Evolutionary conservation across 768 basidiomycete species (phyloP).

Genomic region (Porphyrellus cyaneotinctus): DNA sequence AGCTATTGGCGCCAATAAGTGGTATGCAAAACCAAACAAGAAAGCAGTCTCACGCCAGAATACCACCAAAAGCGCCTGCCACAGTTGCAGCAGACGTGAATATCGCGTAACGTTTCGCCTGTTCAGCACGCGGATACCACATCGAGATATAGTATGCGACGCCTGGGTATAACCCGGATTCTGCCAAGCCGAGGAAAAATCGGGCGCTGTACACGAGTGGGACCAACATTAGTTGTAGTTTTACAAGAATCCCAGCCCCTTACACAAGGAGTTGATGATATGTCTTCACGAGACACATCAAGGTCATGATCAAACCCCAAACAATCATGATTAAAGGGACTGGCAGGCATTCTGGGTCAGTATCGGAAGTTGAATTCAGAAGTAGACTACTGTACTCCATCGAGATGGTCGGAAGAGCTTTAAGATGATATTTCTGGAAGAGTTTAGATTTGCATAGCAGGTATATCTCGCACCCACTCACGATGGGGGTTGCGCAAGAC

Average conservation of each 20-base stretch:
- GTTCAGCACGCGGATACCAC: conserved; percentile 58
- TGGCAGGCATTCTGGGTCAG: conserved; percentile 16
- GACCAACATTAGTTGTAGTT: conserved; percentile 1
- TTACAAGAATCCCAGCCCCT: conserved; percentile 4
- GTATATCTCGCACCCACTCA: conserved; percentile 15
- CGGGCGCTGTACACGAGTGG: conserved; percentile 26
- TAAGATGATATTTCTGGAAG: conserved; percentile 34
- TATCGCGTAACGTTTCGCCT: conserved; percentile 50
- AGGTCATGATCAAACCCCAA: conserved; percentile 36
- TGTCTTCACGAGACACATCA: conserved; percentile 37
- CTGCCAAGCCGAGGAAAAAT: conserved; percentile 43
- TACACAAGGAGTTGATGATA: conserved; percentile 29
- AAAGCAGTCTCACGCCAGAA: conserved; percentile 39
- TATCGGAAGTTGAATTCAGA: background rate
- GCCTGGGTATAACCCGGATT: conserved; percentile 42
- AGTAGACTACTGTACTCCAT: conserved; percentile 25
- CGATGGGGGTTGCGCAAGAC: conserved; percentile 38
- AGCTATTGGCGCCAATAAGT: conserved; percentile 26
- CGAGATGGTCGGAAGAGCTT: conserved; percentile 32
- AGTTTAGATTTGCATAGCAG: background rate
- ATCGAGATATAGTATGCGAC: conserved; percentile 43
- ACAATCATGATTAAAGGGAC: conserved; percentile 35
- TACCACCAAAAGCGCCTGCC: conserved; percentile 46
- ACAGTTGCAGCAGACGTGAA: conserved; percentile 57
- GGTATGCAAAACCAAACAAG: background rate